Percentiles rank a stretch among this genome's conserved stretches.
phyloP scores from a whole-genome alignment of 768 basidiomycete genomes.

The Flagelloscypha sp. region DNA sequence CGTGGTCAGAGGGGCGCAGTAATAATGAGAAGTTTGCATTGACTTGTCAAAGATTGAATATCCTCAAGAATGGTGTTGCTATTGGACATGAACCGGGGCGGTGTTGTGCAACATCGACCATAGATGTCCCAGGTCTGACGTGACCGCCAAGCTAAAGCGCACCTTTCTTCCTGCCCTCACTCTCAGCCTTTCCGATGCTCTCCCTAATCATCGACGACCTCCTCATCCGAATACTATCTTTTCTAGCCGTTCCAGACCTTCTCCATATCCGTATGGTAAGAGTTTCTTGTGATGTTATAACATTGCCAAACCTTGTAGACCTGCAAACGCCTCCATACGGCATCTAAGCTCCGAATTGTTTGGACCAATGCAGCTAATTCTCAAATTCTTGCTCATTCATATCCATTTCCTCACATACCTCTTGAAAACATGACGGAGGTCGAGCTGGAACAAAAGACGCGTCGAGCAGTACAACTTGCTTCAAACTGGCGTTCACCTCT shows the following conservation, averaged over 20 bases:
- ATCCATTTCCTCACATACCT: constrained; percentile 39
- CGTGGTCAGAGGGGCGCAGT: no score
- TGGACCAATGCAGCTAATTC: constrained; percentile 45
- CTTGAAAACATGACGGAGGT: constrained; percentile 27
- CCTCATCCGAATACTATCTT: constrained; percentile 26
- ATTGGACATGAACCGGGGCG: no score
- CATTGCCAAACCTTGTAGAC: constrained; percentile 25
- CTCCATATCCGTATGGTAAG: constrained; percentile 35
- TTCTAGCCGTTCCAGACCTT: constrained; percentile 32
- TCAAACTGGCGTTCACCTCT: constrained; percentile 34
- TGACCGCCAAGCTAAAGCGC: no score
- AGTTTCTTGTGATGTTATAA: not conserved
- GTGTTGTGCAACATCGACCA: no score
- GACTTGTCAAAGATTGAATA: no score
- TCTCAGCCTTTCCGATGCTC: no score
- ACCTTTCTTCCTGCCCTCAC: no score
- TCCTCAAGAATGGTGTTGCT: no score
- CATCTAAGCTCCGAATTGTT: constrained; percentile 44
- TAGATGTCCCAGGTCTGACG: no score
- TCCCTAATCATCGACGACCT: no score
- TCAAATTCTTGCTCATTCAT: constrained; percentile 35
- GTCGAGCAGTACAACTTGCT: constrained; percentile 38
- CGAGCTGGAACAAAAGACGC: constrained; percentile 39
- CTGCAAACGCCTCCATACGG: constrained; percentile 35
- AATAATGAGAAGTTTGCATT: no score